Evolutionary conservation across 805 yeast species (phyloP).

Genomic region (Schwanniomyces vanrijiae): DNA sequence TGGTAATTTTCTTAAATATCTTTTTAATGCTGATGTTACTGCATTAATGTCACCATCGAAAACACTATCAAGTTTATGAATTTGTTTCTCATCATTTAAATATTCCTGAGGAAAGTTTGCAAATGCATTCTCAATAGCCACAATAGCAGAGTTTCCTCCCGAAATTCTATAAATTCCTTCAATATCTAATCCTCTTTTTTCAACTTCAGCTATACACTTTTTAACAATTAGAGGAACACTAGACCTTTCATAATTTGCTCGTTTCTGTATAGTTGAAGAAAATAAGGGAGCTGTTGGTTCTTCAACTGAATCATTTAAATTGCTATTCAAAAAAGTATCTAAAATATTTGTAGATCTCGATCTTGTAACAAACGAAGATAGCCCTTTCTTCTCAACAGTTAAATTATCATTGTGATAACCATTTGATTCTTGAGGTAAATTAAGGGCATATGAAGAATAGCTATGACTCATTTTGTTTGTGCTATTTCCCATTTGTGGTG

Average conservation of each 20-base stretch:
- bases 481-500: conserved; percentile 3
- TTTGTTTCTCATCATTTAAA: conserved; percentile 32
- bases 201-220: conserved; percentile 75
- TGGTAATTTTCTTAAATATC: conserved; percentile 81
- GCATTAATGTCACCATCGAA: conserved; percentile 77
- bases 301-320: conserved; percentile 4
- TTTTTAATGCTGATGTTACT: conserved; percentile 79
- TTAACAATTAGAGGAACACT: conserved; percentile 70
- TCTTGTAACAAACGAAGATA: conserved; percentile 30
- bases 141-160: conserved; percentile 73
- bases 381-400: conserved; percentile 11
- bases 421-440: conserved; percentile 2
- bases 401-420: conserved; percentile 6
- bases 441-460: conserved; percentile 8
- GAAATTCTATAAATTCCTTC: conserved; percentile 93
- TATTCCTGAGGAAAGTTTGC: conserved; percentile 24
- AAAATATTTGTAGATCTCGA: conserved; percentile 50
- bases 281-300: conserved; percentile 30
- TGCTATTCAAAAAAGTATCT: conserved; percentile 28
- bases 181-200: conserved; percentile 65
- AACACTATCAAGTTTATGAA: conserved; percentile 29
- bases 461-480: conserved; percentile 6
- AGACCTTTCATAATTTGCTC: conserved; percentile 62
- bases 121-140: conserved; percentile 44
- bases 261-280: conserved; percentile 57